These are phyloP conservation scores for Chaetomium cochliodes DNA, from an alignment of 495 filamentous ascomycete genomes.

Conservation along the genomic window DNA sequence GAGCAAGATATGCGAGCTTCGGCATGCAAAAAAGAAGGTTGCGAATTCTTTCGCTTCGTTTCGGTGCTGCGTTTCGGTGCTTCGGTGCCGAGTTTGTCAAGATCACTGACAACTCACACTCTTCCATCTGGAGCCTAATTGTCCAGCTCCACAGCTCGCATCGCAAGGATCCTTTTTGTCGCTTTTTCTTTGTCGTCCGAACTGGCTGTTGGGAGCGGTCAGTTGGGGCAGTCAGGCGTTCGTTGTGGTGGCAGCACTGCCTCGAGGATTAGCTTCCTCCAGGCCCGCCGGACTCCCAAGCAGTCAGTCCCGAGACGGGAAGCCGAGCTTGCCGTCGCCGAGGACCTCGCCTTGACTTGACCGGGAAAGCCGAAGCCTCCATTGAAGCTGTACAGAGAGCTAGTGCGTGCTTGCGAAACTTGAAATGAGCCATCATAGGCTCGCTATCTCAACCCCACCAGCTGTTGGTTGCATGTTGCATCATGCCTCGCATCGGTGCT, in stretches of 20 bases:
- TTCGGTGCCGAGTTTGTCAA: background rate
- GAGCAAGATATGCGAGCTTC: background rate
- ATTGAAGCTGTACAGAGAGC: background rate
- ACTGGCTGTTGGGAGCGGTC: background rate
- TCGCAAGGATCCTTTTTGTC: background rate
- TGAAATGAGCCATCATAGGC: background rate
- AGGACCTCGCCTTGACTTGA: background rate
- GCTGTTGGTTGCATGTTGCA: background rate
- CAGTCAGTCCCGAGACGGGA: background rate
- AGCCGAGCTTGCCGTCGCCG: background rate
- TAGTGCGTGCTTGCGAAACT: too few relatives aligned
- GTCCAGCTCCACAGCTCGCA: background rate
- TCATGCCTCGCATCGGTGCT: too few relatives aligned
- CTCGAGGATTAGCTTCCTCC: slow-evolving; percentile 8
- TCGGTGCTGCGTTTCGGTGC: background rate
- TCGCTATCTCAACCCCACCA: background rate
- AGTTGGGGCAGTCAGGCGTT: background rate
- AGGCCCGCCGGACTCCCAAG: background rate
- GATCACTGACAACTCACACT: background rate
- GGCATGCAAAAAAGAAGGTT: background rate
- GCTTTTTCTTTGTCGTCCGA: background rate
- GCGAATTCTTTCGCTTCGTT: background rate
- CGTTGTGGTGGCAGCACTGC: slow-evolving; percentile 6
- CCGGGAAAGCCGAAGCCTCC: background rate
- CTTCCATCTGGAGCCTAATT: background rate